Percentiles rank a stretch among this genome's conserved stretches.
phyloP scores from a whole-genome alignment of 768 basidiomycete genomes.

The Rhodotorula sphaerocarpa region DNA sequence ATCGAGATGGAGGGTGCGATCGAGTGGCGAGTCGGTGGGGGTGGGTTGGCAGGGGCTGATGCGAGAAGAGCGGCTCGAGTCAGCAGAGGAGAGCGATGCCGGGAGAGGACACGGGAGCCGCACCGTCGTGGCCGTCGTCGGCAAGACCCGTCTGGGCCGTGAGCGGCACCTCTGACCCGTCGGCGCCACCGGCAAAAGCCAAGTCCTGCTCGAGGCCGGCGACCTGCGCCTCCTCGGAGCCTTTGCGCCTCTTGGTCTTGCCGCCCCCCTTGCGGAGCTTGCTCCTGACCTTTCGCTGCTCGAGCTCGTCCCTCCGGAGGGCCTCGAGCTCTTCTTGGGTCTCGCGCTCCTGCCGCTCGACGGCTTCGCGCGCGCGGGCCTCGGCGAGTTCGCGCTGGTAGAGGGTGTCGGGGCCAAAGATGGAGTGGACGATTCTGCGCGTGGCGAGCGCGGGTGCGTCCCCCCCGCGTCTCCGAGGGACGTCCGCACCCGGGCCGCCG shows the following conservation, averaged over 20 bases:
- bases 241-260: constrained; percentile 1
- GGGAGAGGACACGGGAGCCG: too few species aligned
- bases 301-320: neutral
- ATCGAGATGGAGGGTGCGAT: constrained; percentile 30
- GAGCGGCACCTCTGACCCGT: too few species aligned
- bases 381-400: constrained; percentile 27
- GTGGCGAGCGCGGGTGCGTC: neutral
- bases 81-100: neutral
- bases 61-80: neutral
- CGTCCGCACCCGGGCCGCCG: constrained; percentile 10
- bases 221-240: too few species aligned
- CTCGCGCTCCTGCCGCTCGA: constrained; percentile 21
- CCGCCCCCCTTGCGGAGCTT: constrained; percentile 11
- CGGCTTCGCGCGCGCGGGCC: constrained; percentile 11
- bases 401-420: constrained; percentile 33
- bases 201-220: too few species aligned
- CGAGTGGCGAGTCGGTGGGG: neutral
- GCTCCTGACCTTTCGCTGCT: constrained; percentile 10
- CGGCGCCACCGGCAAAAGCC: too few species aligned
- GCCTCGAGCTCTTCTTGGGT: neutral
- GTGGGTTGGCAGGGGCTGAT: neutral
- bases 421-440: constrained; percentile 1
- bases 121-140: too few species aligned
- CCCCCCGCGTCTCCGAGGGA: neutral
- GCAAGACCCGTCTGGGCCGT: too few species aligned